Evolutionary conservation across 2,329 filamentous ascomycete species (phyloP).

Genomic region (Colletotrichum sp.): DNA sequence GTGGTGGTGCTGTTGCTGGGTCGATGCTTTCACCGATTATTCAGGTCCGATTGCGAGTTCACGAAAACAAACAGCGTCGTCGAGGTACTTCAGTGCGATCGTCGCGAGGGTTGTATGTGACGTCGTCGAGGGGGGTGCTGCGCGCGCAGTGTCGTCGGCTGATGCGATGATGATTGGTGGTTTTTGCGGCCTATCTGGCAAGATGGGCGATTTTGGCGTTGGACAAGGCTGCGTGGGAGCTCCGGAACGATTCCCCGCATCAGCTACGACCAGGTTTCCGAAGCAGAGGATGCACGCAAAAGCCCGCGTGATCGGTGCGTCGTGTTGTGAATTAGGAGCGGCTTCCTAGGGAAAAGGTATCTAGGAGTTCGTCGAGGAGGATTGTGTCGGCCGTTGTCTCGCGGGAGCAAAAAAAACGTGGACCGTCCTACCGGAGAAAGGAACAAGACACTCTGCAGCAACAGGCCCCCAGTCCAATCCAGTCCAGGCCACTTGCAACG

Average conservation of each 20-base stretch:
- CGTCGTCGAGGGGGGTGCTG: neutral
- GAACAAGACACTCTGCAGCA: constrained; percentile 6
- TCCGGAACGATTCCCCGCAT: constrained; percentile 9
- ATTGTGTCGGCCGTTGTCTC: neutral
- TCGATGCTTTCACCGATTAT: neutral
- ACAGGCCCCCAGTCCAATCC: neutral
- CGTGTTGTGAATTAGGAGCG: neutral
- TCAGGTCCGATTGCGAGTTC: neutral
- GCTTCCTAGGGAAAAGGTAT: neutral
- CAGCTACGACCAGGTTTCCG: neutral
- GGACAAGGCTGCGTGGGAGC: constrained; percentile 7
- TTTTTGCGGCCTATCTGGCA: constrained; percentile 14
- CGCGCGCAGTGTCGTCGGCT: neutral
- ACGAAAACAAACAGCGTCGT: neutral
- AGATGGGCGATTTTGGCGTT: constrained; percentile 2
- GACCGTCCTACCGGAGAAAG: neutral
- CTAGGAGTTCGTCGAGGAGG: neutral
- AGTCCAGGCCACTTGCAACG: neutral
- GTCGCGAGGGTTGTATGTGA: neutral
- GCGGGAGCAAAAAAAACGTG: neutral
- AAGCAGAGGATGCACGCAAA: neutral
- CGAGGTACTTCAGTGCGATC: neutral
- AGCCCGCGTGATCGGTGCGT: neutral
- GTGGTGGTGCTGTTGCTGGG: neutral
- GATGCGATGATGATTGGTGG: constrained; percentile 1